Evolutionary conservation across 768 basidiomycete genomes (phyloP), one percentile per base, ranked within the genome.

Genomic region (Leccinum olivaceopallidum): DNA sequence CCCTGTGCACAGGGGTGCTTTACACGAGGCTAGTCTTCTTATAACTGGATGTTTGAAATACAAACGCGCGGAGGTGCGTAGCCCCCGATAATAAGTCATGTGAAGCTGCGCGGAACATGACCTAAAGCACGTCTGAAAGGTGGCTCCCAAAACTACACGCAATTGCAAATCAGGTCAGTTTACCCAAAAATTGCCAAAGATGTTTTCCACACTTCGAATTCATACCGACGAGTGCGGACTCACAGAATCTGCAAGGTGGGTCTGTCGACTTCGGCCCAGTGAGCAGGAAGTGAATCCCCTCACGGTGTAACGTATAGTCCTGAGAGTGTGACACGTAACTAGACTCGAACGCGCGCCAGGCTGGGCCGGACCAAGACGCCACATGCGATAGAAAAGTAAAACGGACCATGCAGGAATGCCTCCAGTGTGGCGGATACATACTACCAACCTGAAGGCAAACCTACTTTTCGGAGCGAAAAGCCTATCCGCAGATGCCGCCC

Each of bases 381-480:
- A 72, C 8, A 72, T 53, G 2, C 30, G 13, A 20, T 57, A 12
- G 49, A 22, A 53, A 34, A 70, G 72, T 20, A 30, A 65, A 22
- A 73, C 55, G 4, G 70, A 67, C 72, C 68, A 72, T 1, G 69
- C 20, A 10, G 68, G 72, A 13, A 73, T 60, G 8, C 61, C 9
- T 42, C 60, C 28, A 72, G 8, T 20, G 54, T 34, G 37, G 65
- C 47, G n/a, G 65, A 70, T 12, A 64, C 4, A 70, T 12, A 64
- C 4, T 37, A 72, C 54, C 2, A 70, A 58, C 5, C 48, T 24
- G 4, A 63, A 53, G 1, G 81, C 81, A 6, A 70, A 69, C 14
- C 71, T 65, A 52, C 82, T 79, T 7, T 79, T 34, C 32, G 80
- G 9, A 83, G 64, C 0, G 80, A 81, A 7, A 63, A 56, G 47